A percentile compares a stretch with the other conserved stretches of the same genome.
These are phyloP conservation scores for Nakazawaea sp. DNA, from an alignment of 805 yeast species.

Conservation along the genomic window DNA sequence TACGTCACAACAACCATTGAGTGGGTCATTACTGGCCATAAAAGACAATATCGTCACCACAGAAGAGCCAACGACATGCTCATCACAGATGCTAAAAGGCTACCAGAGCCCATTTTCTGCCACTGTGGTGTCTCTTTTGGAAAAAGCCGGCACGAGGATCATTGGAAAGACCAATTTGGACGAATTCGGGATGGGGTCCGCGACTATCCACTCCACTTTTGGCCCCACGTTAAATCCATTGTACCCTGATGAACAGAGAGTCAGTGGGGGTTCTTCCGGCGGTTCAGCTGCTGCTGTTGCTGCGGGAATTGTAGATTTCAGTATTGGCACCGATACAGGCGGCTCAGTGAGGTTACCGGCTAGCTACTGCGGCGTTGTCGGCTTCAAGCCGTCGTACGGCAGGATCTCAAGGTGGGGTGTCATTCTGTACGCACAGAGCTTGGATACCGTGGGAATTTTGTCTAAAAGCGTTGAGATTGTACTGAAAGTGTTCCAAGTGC, in stretches of 20 bases:
- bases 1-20: conserved; percentile 16
- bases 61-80: conserved; percentile 69
- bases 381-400: conserved; percentile 94
- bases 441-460: conserved; percentile 90
- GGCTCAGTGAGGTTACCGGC: conserved; percentile 95
- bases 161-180: conserved; percentile 89
- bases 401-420: conserved; percentile 90
- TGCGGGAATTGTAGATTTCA: conserved; percentile 58
- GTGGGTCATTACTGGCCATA: conserved; percentile 36
- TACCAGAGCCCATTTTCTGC: conserved; percentile 79
- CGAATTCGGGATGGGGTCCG: conserved; percentile 96
- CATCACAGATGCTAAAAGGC: conserved; percentile 52
- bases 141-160: conserved; percentile 40
- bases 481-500: conserved; percentile 39
- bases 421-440: conserved; percentile 84
- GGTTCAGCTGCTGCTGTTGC: conserved; percentile 95
- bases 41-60: conserved; percentile 80
- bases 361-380: conserved; percentile 73
- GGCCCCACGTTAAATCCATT: conserved; percentile 56
- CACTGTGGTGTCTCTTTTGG: conserved; percentile 55
- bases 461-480: conserved; percentile 41
- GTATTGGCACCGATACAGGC: conserved; percentile 95
- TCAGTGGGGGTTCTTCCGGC: conserved; percentile 92
- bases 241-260: conserved; percentile 24
- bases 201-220: conserved; percentile 45